Conservation (phyloP, 2,329 filamentous ascomycete species). For the Penicillium sp. region DNA sequence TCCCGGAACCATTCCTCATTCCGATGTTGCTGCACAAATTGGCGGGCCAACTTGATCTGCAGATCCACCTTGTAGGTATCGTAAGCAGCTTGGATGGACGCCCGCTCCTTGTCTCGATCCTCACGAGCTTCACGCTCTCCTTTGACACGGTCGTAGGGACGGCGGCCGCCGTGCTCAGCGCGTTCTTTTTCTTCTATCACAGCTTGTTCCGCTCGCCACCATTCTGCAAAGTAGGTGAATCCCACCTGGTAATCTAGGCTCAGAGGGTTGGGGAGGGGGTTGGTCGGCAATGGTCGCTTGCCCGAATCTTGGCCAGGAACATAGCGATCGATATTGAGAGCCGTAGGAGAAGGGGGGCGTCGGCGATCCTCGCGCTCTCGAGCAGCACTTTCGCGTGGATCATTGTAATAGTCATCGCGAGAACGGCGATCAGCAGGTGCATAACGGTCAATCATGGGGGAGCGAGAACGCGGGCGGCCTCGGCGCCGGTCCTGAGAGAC, state of each 20-base stretch:
- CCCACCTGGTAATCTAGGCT: conserved; percentile 61
- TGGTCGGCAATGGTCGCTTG: conserved; percentile 49
- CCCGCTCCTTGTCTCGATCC: conserved; percentile 57
- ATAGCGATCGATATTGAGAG: conserved; percentile 58
- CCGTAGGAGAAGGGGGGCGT: conserved; percentile 53
- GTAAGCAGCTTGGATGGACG: conserved; percentile 59
- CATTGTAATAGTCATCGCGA: conserved; percentile 54
- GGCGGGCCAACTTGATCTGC: conserved; percentile 69
- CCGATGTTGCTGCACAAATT: conserved; percentile 88
- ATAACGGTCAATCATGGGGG: conserved; percentile 60
- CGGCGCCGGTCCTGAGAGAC: conserved; percentile 42
- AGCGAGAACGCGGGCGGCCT: conserved; percentile 52
- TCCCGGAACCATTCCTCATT: conserved; percentile 98
- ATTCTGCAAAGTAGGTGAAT: conserved; percentile 63
- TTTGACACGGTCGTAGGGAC: conserved; percentile 51
- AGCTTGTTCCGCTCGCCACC: conserved; percentile 59
- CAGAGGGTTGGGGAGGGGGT: conserved; percentile 57
- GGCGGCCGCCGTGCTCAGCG: conserved; percentile 53
- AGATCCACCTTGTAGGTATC: conserved; percentile 61
- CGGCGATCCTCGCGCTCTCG: conserved; percentile 54
- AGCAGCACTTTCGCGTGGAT: conserved; percentile 38
- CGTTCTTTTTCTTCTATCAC: conserved; percentile 61
- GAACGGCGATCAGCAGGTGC: conserved; percentile 52
- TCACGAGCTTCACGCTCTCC: conserved; percentile 58
- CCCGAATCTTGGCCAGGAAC: conserved; percentile 56